Base-by-base conservation (phyloP, 345 rosid genomes). In the Aegle marmelos region DNA sequence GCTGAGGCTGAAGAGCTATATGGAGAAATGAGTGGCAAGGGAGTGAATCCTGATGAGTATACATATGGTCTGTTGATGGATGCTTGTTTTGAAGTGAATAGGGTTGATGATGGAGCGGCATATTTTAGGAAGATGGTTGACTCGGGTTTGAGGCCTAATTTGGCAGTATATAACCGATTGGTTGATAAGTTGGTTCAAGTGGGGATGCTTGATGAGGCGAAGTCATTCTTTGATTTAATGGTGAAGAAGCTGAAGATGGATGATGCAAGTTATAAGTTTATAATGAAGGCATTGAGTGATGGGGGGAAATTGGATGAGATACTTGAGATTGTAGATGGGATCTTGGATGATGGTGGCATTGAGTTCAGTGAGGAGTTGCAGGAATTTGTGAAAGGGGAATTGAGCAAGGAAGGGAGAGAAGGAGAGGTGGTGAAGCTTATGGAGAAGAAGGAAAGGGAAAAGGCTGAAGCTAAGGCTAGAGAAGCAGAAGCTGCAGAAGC, bases 161-260 rank as follows among this genome's bases (percentile, higher is more conserved):
- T 88, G 86, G 89, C 87, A 0, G 91, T 90, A 79, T 95, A 95
- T 66, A 90, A 92, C 79, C 86, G 86, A 72, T 74, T 95, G 84
- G 91, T 92, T 36, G 89, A 84, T 76, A 85, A 89, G 75, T 80
- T 93, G 85, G 90, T 92, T 36, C 87, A 84, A 66, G 82, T 67
- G 9, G 94, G 91, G 75, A 95, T 87, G 85, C 80, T 93, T 68
- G 91, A 92, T 6, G 91, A 93, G 80, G 99, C 95, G 2, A 95
- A 89, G 79, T 87, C 89, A 0, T 90, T 93, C 71, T 95, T 85
- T 31, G 91, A 92, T 81, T 76, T 88, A 81, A 93, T 95, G 99
- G 90, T 89, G 81, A 90, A 79, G 86, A 95, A 92, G 86, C 91
- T 93, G 73, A 95, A 89, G 88, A 91, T 92, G 96, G 93, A 95